phyloP scores from a whole-genome alignment of 495 filamentous ascomycete genomes.

The Umbilicaria muhlenbergii region DNA sequence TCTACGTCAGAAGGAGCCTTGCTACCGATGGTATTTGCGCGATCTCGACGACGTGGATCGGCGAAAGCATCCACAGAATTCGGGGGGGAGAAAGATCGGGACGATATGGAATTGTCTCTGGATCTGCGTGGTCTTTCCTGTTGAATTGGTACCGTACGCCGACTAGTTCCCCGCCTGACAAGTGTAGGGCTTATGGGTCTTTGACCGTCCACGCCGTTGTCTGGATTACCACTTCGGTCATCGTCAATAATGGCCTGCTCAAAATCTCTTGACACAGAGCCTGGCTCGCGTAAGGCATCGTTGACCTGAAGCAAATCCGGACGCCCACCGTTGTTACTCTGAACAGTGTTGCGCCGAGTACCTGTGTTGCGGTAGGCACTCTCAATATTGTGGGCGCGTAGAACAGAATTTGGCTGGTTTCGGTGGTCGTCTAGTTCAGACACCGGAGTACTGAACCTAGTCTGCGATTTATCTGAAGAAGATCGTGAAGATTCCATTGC shows the following conservation, averaged over 20 bases:
- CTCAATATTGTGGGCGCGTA: constrained; percentile 40
- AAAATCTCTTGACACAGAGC: constrained; percentile 48
- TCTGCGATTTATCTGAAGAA: constrained; percentile 30
- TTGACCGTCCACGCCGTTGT: constrained; percentile 14
- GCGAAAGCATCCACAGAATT: constrained; percentile 98
- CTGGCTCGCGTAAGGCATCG: constrained; percentile 26
- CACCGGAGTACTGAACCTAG: constrained; percentile 60
- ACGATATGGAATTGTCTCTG: constrained; percentile 40
- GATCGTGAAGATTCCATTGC: constrained; percentile 43
- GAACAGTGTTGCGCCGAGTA: constrained; percentile 12
- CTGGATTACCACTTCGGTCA: constrained; percentile 36
- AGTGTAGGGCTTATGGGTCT: constrained; percentile 14
- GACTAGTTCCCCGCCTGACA: constrained; percentile 5
- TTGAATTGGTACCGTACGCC: constrained; percentile 12
- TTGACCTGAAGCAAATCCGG: constrained; percentile 34
- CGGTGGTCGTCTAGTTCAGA: constrained; percentile 90
- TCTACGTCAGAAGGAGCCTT: constrained; percentile 39
- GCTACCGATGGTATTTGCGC: constrained; percentile 48
- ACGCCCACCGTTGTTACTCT: constrained; percentile 20
- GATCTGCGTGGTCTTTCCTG: constrained; percentile 28
- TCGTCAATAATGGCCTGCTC: constrained; percentile 81
- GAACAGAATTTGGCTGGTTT: constrained; percentile 53
- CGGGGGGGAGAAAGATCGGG: constrained; percentile 67
- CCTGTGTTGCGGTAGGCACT: constrained; percentile 21
- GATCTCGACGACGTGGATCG: constrained; percentile 51